These are phyloP conservation scores for Calonectria crousiana DNA, from an alignment of 2,329 filamentous ascomycete genomes.

Conservation along the genomic window DNA sequence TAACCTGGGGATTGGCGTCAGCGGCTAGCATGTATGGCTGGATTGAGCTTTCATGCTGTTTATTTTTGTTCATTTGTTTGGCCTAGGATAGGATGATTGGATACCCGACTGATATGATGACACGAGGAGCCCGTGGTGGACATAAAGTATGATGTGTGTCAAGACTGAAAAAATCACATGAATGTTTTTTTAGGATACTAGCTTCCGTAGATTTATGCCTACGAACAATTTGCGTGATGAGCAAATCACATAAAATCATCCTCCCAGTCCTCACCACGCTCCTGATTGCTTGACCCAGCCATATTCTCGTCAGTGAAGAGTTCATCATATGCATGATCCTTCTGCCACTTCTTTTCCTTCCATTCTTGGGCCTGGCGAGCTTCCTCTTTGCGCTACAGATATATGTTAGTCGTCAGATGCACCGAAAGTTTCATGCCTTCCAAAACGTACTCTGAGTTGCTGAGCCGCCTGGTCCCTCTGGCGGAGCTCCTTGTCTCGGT, in stretches of 20 bases:
- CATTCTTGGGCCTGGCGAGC: constrained; percentile 80
- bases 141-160: background rate
- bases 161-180: constrained; percentile 3
- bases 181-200: background rate
- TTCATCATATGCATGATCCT: constrained; percentile 98
- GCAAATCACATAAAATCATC: constrained; percentile 89
- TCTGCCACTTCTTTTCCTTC: constrained; percentile 91
- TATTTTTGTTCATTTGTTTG: background rate
- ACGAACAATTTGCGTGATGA: background rate
- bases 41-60: background rate
- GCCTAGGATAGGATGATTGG: background rate
- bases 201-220: background rate
- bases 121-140: background rate
- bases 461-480: constrained; percentile 75
- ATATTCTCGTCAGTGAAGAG: constrained; percentile 87
- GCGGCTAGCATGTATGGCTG: constrained; percentile 30
- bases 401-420: background rate
- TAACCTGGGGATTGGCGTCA: constrained; percentile 47
- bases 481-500: constrained; percentile 77
- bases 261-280: constrained; percentile 80
- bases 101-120: constrained; percentile 18
- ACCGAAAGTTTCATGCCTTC: background rate
- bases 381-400: constrained; percentile 79
- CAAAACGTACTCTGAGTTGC: constrained; percentile 69
- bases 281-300: constrained; percentile 84